Conservation (phyloP, 805 yeast species). For the Vanderwaltozyma yarrowii region DNA sequence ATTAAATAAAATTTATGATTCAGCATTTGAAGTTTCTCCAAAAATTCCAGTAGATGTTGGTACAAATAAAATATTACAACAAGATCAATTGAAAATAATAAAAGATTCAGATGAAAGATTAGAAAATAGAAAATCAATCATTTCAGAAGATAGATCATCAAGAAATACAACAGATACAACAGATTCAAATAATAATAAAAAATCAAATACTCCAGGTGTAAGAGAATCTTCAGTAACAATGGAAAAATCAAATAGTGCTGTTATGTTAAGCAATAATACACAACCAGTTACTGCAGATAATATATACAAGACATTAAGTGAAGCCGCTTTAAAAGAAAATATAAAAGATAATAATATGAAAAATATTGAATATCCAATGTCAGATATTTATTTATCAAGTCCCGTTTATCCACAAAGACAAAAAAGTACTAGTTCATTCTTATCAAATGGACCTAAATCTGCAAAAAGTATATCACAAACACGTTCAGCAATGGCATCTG, state of each 20-base stretch:
- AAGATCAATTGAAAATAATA: not conserved
- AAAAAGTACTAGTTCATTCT: slow-evolving; percentile 14
- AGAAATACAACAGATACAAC: not conserved
- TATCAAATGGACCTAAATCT: slow-evolving; percentile 12
- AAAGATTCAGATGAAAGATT: not conserved
- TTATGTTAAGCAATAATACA: not conserved
- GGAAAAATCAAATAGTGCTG: not conserved
- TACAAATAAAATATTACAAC: not conserved
- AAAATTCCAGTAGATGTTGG: slow-evolving; percentile 14
- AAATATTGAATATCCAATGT: not conserved
- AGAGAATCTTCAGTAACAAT: not conserved
- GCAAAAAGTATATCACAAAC: slow-evolving; percentile 3
- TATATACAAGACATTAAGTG: not conserved
- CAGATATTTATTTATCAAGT: not conserved
- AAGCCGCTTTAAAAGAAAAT: not conserved
- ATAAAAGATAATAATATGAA: not conserved
- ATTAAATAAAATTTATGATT: slow-evolving; percentile 19
- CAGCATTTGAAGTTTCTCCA: slow-evolving; percentile 24
- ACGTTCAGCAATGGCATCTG: slow-evolving; percentile 3
- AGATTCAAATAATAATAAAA: not conserved
- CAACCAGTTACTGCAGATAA: not conserved
- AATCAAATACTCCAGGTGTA: not conserved
- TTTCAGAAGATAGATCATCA: not conserved
- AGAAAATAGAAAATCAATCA: not conserved
- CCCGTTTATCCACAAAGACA: slow-evolving; percentile 9